Evolutionary conservation across 352 stramenopile species (phyloP), one percentile per base, ranked within the genome.

Genomic region (Phytopythium montanum): DNA sequence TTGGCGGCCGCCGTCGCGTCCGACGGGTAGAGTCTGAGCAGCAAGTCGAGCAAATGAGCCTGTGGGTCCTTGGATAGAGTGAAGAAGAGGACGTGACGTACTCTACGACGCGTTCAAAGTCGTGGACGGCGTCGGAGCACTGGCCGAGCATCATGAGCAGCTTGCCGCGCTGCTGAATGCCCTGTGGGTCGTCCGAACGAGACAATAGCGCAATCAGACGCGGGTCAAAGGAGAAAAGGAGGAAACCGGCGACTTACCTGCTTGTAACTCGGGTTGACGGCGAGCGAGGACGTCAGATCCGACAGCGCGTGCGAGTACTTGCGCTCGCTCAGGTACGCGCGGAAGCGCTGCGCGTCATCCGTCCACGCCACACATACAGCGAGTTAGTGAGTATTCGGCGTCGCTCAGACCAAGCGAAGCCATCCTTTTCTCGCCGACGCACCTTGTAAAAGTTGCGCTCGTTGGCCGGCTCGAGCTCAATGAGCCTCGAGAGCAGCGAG

Each of bases 371-470:
- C 2, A 4, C 14, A 21, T 16, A 42, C 36, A 42, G 2, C 34
- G 34, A 3, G 34, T 13, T 14, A 3, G 13, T n/a, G 9, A 42
- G 2, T n/a, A 42, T 6, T 16, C 2, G 13, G 13, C 36, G 13
- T 34, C 29, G 5, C 7, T 38, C 38, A 8, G 12, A 25, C 33
- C 13, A 18, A 16, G 41, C 26, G 21, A 16, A 54, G 29, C 7
- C 13, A 34, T 6, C 12, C 5, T 9, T 34, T 34, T 9, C 29
- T 4, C 29, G 5, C n/a, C 19, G 14, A 38, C 46, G 5, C 23
- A 76, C 69, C 46, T 94, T 92, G 79, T 92, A 94, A 46, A 90
- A 89, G 62, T 92, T 87, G 60, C 82, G 80, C 60, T 94, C 84
- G 62, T 92, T 92, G 54, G 42, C 75, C 10, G 84, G 81, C 52